A percentile compares a stretch with the other conserved stretches of the same genome.
These are phyloP conservation scores for Russula dissimulans DNA, from an alignment of 768 basidiomycete genomes.

Conservation along the genomic window DNA sequence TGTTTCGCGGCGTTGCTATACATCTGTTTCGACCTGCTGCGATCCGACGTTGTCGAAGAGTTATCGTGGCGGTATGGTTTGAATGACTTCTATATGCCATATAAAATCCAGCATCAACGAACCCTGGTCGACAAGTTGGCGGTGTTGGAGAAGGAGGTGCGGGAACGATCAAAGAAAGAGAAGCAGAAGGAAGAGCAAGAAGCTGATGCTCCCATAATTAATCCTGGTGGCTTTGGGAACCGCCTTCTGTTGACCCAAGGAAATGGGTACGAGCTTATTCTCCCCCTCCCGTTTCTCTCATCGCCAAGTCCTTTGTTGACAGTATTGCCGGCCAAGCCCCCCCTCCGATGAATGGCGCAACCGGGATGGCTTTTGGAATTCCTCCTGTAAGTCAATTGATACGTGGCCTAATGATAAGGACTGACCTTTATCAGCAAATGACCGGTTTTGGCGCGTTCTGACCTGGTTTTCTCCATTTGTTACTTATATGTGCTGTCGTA, in stretches of 20 bases:
- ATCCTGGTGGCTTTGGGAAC: slow-evolving; percentile 60
- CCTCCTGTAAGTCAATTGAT: slow-evolving; percentile 43
- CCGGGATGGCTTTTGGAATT: slow-evolving; percentile 37
- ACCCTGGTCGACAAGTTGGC: slow-evolving; percentile 68
- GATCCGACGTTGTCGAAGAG: slow-evolving; percentile 88
- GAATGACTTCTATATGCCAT: slow-evolving; percentile 98
- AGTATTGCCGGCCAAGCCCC: slow-evolving; percentile 61
- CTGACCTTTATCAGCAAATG: slow-evolving; percentile 15
- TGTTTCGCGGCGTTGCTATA: slow-evolving; percentile 89
- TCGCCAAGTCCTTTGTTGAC: slow-evolving; percentile 7
- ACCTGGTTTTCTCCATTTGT: background rate
- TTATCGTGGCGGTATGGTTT: slow-evolving; percentile 94
- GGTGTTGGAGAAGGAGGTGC: slow-evolving; percentile 79
- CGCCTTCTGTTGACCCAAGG: slow-evolving; percentile 67
- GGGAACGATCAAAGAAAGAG: slow-evolving; percentile 80
- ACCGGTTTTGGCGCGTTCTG: slow-evolving; percentile 20
- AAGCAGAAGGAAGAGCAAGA: slow-evolving; percentile 84
- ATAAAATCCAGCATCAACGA: slow-evolving; percentile 80
- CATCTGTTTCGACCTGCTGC: slow-evolving; percentile 91
- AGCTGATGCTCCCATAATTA: slow-evolving; percentile 79
- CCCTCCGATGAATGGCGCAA: slow-evolving; percentile 46
- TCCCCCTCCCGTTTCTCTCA: background rate
- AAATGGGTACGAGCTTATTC: slow-evolving; percentile 36
- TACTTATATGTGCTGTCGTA: slow-evolving; percentile 4
- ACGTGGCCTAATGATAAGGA: background rate